Evolutionary conservation across 2,329 filamentous ascomycete species (phyloP).

Genomic region (Colletotrichum sp.): DNA sequence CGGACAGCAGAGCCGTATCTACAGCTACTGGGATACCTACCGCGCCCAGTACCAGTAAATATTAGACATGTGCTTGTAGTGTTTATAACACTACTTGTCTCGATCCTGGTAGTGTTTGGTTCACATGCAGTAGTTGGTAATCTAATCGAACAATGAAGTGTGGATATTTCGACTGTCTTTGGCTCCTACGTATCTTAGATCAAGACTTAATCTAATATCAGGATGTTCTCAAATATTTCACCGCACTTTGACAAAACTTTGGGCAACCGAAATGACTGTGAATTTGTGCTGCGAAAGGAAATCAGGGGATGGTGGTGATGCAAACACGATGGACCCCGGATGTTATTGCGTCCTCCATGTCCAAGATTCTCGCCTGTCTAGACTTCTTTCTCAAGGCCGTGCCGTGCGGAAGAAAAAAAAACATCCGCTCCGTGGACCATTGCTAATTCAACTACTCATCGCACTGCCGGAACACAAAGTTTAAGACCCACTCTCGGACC

Average conservation of each 20-base stretch:
- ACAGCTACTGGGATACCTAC: conserved; percentile 31
- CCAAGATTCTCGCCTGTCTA: accelerated
- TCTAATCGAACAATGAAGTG: not conserved
- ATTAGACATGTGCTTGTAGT: not conserved
- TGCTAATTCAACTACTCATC: not conserved
- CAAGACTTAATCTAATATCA: not conserved
- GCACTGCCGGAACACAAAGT: not conserved
- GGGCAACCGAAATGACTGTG: not conserved
- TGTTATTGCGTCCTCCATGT: accelerated
- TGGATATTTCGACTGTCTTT: not conserved
- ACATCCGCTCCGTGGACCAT: not conserved
- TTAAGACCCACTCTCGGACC: not conserved
- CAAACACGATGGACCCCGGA: accelerated
- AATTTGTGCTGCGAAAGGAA: not conserved
- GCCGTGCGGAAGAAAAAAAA: not conserved
- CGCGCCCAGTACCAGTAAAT: conserved; percentile 21
- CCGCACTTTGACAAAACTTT: not conserved
- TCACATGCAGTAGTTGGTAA: not conserved
- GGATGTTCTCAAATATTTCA: accelerated
- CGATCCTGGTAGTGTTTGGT: not conserved
- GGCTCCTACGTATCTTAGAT: accelerated
- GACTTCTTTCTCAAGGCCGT: not conserved
- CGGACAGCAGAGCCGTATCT: conserved; percentile 41
- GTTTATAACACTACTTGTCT: not conserved
- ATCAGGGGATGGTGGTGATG: not conserved